Conservation (phyloP, 768 basidiomycete genomes). For the Vararia minispora region DNA sequence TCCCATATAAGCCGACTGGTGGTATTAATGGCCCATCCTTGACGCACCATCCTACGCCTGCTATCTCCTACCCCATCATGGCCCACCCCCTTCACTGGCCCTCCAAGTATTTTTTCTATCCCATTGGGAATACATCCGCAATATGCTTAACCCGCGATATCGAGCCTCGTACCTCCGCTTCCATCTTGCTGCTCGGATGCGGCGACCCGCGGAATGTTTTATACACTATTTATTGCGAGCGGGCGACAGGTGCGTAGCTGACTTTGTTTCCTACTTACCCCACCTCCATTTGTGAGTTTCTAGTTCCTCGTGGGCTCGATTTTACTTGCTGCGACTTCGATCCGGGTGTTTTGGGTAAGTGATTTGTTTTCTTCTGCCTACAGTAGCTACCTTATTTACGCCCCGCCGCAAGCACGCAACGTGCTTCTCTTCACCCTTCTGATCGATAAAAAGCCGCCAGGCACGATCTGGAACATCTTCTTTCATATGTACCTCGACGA, state of each 20-base stretch:
- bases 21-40: too few species aligned
- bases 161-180: conserved; percentile 33
- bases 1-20: too few species aligned
- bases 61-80: conserved; percentile 20
- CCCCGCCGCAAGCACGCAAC: conserved; percentile 30
- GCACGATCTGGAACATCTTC: conserved; percentile 34
- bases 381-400: not conserved
- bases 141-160: conserved; percentile 36
- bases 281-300: not conserved
- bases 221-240: conserved; percentile 32
- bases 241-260: not conserved
- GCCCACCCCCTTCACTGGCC: conserved; percentile 34
- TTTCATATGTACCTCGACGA: conserved; percentile 37
- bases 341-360: conserved; percentile 32
- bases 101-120: conserved; percentile 39
- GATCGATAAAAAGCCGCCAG: conserved; percentile 19
- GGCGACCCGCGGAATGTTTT: conserved; percentile 46
- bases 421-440: conserved; percentile 34
- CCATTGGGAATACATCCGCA: conserved; percentile 49
- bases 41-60: too few species aligned
- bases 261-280: not conserved
- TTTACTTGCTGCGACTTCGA: conserved; percentile 43
- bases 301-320: conserved; percentile 24
- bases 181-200: conserved; percentile 43
- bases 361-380: not conserved